These are phyloP conservation scores for Dryas integrifolia DNA, from an alignment of 331 rosid species.

Conservation along the genomic window DNA sequence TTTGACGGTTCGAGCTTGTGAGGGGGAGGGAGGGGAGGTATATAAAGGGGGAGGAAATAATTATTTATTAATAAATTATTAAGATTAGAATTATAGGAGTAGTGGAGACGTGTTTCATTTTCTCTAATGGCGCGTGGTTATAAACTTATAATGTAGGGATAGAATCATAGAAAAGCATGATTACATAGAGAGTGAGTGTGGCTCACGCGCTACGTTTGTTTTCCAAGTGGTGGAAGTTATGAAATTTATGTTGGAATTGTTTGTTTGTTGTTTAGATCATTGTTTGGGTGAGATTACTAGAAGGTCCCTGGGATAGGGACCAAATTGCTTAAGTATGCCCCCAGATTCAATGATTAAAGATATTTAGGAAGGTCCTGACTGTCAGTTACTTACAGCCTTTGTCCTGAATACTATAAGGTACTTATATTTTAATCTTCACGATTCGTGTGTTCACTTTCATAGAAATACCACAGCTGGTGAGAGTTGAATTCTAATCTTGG, in stretches of 20 bases:
- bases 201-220: slow-evolving; percentile 10
- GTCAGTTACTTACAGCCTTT: slow-evolving; percentile 3
- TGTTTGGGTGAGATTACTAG: slow-evolving; percentile 23
- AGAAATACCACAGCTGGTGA: too few species aligned
- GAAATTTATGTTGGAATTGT: too few species aligned
- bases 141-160: neutral
- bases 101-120: slow-evolving; percentile 1
- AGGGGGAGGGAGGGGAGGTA: slow-evolving; percentile 20
- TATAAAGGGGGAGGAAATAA: slow-evolving; percentile 46
- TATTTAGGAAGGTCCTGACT: slow-evolving; percentile 19
- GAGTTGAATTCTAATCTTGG: too few species aligned
- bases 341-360: slow-evolving; percentile 35
- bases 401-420: slow-evolving; percentile 15
- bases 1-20: slow-evolving; percentile 12
- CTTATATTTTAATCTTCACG: neutral
- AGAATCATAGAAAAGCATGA: neutral
- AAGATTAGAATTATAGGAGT: slow-evolving; percentile 3
- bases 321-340: slow-evolving; percentile 30
- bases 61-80: slow-evolving; percentile 19
- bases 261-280: neutral
- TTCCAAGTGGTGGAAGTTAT: neutral
- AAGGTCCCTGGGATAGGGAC: slow-evolving; percentile 29
- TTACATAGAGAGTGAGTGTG: neutral
- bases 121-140: slow-evolving; percentile 10
- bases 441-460: too few species aligned